Evolutionary conservation across 1,284 basidiomycete species (phyloP).

Genomic region (Trichosporon sp.): DNA sequence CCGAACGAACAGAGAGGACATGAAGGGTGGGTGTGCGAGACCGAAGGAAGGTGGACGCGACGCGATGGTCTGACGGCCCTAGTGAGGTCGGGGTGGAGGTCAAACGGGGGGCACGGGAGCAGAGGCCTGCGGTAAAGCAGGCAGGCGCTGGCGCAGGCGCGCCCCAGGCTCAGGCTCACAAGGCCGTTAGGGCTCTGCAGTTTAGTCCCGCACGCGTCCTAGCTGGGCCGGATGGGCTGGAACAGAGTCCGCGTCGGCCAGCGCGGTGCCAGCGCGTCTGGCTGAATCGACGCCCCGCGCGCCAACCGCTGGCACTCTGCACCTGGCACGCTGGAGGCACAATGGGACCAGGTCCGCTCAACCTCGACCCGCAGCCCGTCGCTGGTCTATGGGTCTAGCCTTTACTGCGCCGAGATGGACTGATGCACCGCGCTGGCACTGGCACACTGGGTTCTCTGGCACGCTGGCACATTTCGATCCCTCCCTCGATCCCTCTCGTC

Average conservation of each 20-base stretch:
- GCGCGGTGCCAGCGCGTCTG: too few species aligned
- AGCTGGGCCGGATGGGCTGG: too few species aligned
- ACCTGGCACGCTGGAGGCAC: too few species aligned
- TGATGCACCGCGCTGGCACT: conserved; percentile 4
- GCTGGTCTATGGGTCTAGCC: background rate
- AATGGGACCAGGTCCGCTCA: too few species aligned
- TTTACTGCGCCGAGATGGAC: too few species aligned
- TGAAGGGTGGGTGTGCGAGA: background rate
- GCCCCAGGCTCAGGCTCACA: too few species aligned
- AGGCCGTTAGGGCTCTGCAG: too few species aligned
- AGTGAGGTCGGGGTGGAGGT: background rate
- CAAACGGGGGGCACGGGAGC: background rate
- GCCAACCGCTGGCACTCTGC: too few species aligned
- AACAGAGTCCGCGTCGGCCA: too few species aligned
- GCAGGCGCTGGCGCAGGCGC: too few species aligned
- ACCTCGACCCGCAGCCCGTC: background rate
- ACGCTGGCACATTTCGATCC: conserved; percentile 1
- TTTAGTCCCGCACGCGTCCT: too few species aligned
- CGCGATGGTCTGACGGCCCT: background rate
- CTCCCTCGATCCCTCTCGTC: background rate
- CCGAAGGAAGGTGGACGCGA: background rate
- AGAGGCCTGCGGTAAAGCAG: background rate
- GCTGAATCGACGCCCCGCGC: too few species aligned
- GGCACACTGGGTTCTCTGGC: background rate
- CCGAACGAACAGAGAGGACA: background rate